Percentiles rank a stretch among this genome's conserved stretches.
Evolutionary conservation across 1,284 basidiomycete genomes (phyloP).

Genomic region (Ustilago sp.): DNA sequence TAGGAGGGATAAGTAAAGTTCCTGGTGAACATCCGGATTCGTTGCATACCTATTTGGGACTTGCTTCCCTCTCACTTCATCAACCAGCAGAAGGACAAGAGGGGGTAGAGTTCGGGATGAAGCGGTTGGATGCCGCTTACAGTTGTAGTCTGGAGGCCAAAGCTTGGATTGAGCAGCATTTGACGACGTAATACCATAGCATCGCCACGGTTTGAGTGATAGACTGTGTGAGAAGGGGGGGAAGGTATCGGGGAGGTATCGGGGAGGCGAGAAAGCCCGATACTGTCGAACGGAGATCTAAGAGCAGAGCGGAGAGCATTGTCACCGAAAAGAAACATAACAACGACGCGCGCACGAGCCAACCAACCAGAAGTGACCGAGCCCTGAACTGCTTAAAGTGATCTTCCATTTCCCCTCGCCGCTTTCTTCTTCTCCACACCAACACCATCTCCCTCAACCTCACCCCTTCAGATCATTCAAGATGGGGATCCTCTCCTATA

Average conservation of each 20-base stretch:
- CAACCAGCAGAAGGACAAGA: conserved; percentile 5
- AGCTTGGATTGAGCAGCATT: conserved; percentile 20
- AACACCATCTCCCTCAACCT: background rate
- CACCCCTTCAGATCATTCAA: background rate
- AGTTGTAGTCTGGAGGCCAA: conserved; percentile 24
- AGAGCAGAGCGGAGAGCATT: too few relatives aligned
- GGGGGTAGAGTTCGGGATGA: conserved; percentile 18
- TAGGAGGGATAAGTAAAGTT: conserved; percentile 65
- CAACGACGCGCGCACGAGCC: background rate
- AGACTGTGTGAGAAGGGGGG: too few relatives aligned
- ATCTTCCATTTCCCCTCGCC: background rate
- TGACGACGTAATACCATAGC: conserved; percentile 9
- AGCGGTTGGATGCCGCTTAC: conserved; percentile 26
- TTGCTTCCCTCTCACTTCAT: conserved; percentile 61
- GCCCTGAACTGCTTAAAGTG: background rate
- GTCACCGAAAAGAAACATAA: too few relatives aligned
- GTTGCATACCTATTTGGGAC: conserved; percentile 64
- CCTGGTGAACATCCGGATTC: conserved; percentile 60
- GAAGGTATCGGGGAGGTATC: too few relatives aligned
- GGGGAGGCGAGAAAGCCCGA: background rate
- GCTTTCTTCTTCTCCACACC: too few relatives aligned
- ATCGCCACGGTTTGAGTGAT: background rate
- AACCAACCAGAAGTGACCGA: conserved; percentile 4
- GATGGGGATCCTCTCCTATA: conserved; percentile 42
- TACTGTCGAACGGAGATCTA: background rate